Evolutionary conservation across 345 rosid genomes (phyloP).

Genomic region (Populus pruinosa): DNA sequence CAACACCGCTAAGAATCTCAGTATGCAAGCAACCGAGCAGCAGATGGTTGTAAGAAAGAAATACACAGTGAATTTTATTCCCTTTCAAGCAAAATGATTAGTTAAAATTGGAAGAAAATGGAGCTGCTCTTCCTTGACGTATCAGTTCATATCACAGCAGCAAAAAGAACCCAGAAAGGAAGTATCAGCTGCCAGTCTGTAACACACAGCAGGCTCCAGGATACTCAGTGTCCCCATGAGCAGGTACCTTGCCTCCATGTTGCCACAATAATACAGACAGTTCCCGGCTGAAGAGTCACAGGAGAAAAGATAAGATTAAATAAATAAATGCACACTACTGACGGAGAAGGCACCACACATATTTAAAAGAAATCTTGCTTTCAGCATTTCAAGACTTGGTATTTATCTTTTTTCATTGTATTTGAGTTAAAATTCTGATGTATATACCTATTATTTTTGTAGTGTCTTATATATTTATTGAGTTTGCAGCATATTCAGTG

Average conservation of each 20-base stretch:
- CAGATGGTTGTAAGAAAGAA: too few species aligned
- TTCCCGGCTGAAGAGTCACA: neutral
- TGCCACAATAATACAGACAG: neutral
- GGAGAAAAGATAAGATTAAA: neutral
- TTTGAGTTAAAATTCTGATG: too few species aligned
- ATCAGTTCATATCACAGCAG: neutral
- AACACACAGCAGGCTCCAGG: neutral
- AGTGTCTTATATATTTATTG: too few species aligned
- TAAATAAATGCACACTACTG: neutral
- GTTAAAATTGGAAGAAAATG: neutral
- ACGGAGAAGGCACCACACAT: neutral
- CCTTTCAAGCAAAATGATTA: neutral
- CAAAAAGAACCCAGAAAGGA: neutral
- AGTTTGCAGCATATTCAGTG: too few species aligned
- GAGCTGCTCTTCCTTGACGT: neutral
- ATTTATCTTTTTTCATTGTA: too few species aligned
- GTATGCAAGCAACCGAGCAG: too few species aligned
- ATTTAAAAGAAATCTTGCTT: too few species aligned
- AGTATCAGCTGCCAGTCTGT: neutral
- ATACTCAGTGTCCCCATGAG: neutral
- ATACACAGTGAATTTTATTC: too few species aligned
- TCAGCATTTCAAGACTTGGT: too few species aligned
- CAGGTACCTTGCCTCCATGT: neutral
- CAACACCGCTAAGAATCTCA: neutral
- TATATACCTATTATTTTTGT: too few species aligned